phyloP scores from a whole-genome alignment of 83 land plant genomes.

The Picea abies region DNA sequence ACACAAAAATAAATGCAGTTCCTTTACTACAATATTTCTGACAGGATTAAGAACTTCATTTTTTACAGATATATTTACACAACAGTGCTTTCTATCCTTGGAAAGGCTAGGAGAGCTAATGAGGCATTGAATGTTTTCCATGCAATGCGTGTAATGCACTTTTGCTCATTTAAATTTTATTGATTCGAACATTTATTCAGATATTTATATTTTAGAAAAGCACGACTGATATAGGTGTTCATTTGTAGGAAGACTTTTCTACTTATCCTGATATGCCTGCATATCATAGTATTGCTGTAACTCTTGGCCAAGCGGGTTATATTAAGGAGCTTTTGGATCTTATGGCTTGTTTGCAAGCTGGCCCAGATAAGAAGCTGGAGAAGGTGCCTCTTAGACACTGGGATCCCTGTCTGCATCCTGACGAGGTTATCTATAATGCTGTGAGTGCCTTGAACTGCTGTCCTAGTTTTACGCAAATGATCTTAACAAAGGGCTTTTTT shows the following conservation, averaged over 20 bases:
- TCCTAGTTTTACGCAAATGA: background rate
- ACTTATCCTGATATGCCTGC: conserved; percentile 95
- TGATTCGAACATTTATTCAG: background rate
- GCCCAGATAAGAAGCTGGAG: conserved; percentile 51
- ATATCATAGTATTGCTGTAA: conserved; percentile 80
- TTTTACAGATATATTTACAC: conserved; percentile 83
- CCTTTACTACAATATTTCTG: background rate
- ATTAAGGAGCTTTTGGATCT: conserved; percentile 61
- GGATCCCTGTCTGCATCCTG: conserved; percentile 83
- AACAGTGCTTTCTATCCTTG: conserved; percentile 82
- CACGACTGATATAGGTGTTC: background rate
- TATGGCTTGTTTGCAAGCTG: conserved; percentile 61
- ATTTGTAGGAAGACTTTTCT: conserved; percentile 54
- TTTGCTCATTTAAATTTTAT: background rate
- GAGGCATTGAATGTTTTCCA: conserved; percentile 82
- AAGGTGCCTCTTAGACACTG: conserved; percentile 49
- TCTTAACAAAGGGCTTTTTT: too few species aligned
- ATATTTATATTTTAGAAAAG: background rate
- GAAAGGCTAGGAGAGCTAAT: conserved; percentile 71
- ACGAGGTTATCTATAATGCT: conserved; percentile 83
- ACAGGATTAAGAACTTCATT: background rate
- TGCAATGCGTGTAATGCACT: conserved; percentile 70
- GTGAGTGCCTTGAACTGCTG: conserved; percentile 35
- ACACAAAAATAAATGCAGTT: background rate
- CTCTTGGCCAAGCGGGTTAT: conserved; percentile 92